Evolutionary conservation across 2,329 filamentous ascomycete species (phyloP), one percentile per base, ranked within the genome.

Genomic region (Blumeriella jaapii): DNA sequence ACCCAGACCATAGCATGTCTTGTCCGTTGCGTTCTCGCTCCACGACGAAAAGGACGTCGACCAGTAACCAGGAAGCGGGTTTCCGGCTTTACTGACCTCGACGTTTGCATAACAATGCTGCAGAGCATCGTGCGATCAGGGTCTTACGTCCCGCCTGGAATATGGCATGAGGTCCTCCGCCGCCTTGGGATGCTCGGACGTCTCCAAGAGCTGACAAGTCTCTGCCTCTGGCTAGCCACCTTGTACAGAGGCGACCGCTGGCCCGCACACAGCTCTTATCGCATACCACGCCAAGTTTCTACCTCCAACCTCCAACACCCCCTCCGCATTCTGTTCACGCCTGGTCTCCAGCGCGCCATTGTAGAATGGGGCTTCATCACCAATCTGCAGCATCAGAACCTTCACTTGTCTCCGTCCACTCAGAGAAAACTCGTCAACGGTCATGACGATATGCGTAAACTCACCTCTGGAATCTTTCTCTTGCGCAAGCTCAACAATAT

Each of bases 81-180:
- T 7, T 10, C 16, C 23, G 19, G 18, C 26, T 32, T 4, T 3
- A 38, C 61, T 13, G 61, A 62, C 20, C 45, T 53, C 31, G 31
- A 44, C 42, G 59, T 31, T 36, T 46, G 16, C 55, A 70, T 48
- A 55, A 69, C 29, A 57, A 53, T 69, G 13, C 57, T 68, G 19
- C 61, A 68, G 36, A 56, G 58, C 29, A 57, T 69, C 26, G 59
- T 71, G 32, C 55, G 62, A 40, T 57, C 54, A 24, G 64, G 62
- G 12, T 56, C 56, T 36, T 44, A 55, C 36, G 57, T 70, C 15
- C 58, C 57, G 14, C 55, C 60, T 3, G 54, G 44, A 16, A 49
- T 59, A 11, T 81, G 75, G 76, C 55, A 58, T 29, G 72, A 78
- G 49, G 59, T 76, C 7, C 49, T 80, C 26, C 69, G 69, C 29